Evolutionary conservation across 768 basidiomycete species (phyloP).

Genomic region (Serendipita sp.): DNA sequence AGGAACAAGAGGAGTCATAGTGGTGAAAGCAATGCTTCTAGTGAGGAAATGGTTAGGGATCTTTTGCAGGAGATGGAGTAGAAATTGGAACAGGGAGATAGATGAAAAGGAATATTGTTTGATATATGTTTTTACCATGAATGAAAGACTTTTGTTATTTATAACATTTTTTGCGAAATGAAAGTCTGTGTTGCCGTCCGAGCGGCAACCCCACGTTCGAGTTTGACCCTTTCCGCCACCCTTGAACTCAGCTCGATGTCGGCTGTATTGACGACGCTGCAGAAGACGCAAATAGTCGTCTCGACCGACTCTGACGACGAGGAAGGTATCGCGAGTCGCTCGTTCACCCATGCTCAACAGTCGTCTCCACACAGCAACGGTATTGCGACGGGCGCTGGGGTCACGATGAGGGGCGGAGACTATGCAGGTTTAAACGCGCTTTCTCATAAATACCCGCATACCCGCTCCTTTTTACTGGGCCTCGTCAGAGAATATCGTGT

Average conservation of each 20-base stretch:
- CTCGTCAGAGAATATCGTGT: neutral
- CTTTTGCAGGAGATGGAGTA: neutral
- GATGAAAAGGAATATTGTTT: neutral
- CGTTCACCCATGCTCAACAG: neutral
- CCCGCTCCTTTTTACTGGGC: neutral
- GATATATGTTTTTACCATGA: neutral
- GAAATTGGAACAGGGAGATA: neutral
- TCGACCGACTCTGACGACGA: neutral
- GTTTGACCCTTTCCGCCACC: conserved; percentile 4
- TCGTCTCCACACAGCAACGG: neutral
- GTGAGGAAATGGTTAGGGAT: neutral
- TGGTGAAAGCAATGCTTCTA: neutral
- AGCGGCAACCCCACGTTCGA: neutral
- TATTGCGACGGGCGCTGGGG: neutral
- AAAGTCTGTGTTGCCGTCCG: neutral
- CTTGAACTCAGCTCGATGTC: neutral
- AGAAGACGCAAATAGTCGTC: conserved; percentile 4
- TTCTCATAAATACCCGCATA: conserved; percentile 4
- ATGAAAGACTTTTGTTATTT: neutral
- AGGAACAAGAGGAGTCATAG: neutral
- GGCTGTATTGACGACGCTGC: conserved; percentile 2
- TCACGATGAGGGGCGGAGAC: neutral
- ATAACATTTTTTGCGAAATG: neutral
- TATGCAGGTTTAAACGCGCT: neutral
- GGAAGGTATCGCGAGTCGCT: neutral